Base-by-base conservation (phyloP, 192 early-diverging fungal genomes). In the Linnemannia exigua region DNA sequence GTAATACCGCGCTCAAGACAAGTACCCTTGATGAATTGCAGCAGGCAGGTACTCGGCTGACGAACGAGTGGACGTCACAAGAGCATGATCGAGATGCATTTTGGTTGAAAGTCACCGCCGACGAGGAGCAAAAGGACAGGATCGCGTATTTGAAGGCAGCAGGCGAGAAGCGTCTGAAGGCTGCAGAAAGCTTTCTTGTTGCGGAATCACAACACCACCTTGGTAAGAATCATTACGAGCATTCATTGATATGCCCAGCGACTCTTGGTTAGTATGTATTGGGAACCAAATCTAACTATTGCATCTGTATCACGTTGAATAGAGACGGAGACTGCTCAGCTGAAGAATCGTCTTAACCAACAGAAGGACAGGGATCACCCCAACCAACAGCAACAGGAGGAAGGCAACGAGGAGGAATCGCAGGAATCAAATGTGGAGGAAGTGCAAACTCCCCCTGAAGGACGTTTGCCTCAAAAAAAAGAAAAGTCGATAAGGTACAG, bases 111-210 rank as follows among this genome's bases (percentile, higher is more conserved):
- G 16, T 68, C 37, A 37, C 67, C 20, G 67, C 67, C 35, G 20
- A 68, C 35, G 67, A 68, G 67, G 67, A 68, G 17, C 67, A 68
- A 68, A 38, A 68, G 67, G 67, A 68, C 35, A 68, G 67, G 67
- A 68, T 68, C 19, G 67, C 67, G 33, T 12, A 68, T 38, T 36
- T 68, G 67, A 33, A 36, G 37, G 31, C 67, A 37, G 14, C 67
- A 37, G 35, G 67, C 67, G 67, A 68, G 37, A 50, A 50, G 48
- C 50, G 50, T 0, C 50, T 51, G 50, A 51, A 51, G 50, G 50
- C 50, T 20, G 50, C 17, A 51, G 50, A 51, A 20, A 19, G 50
- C 50, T 51, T 51, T 51, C 50, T 51, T 51, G 50, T 51, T 51
- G 50, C 7, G 50, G 50, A 51, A 51, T 16, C 50, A 51, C 50